Conservation (phyloP, 2,329 filamentous ascomycete genomes). For the Capronia coronata region DNA sequence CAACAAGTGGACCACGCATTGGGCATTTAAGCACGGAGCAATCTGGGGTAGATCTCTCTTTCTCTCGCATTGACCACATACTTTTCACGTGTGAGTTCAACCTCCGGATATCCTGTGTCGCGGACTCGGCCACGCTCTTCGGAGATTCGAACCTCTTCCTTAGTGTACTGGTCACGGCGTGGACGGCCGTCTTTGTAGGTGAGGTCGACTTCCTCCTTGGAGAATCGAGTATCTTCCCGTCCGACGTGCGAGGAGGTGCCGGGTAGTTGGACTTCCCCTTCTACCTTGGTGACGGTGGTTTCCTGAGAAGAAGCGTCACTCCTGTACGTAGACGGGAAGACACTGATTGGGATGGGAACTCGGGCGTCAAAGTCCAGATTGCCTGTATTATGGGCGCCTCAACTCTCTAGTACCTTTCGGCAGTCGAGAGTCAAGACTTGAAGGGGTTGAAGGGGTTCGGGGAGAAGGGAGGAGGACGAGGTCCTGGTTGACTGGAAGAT, state of each 20-base stretch:
- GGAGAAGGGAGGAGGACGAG: background rate
- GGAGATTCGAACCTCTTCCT: constrained; percentile 37
- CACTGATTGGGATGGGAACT: constrained; percentile 98
- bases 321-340: constrained; percentile 98
- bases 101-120: constrained; percentile 41
- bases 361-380: constrained; percentile 49
- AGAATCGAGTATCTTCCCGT: constrained; percentile 92
- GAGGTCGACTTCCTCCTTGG: constrained; percentile 72
- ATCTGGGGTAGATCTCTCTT: constrained; percentile 16
- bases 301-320: constrained; percentile 61
- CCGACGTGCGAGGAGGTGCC: constrained; percentile 72
- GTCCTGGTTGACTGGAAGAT: background rate
- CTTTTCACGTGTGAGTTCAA: constrained; percentile 48
- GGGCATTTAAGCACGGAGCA: constrained; percentile 25
- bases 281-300: constrained; percentile 67
- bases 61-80: constrained; percentile 33
- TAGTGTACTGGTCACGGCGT: constrained; percentile 48
- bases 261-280: constrained; percentile 71
- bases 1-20: constrained; percentile 12
- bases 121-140: constrained; percentile 33
- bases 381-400: constrained; percentile 26
- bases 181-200: constrained; percentile 70
- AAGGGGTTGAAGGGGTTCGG: constrained; percentile 6
- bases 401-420: constrained; percentile 30
- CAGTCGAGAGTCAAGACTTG: constrained; percentile 32